Evolutionary conservation across 805 yeast genomes (phyloP), one percentile per base, ranked within the genome.

Genomic region (Saccharomycopsis schoenii): DNA sequence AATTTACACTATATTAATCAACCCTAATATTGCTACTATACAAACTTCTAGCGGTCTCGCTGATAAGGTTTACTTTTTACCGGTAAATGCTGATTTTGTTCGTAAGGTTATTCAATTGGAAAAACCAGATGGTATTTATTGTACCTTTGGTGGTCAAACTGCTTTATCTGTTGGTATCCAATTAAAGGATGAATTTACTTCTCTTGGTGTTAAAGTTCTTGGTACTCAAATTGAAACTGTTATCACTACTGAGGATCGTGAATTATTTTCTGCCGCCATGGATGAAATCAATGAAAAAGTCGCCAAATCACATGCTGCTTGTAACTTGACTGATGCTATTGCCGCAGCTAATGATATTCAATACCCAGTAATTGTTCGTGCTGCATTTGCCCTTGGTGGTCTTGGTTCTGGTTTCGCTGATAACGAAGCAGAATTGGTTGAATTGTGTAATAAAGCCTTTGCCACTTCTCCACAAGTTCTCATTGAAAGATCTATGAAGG

Each of bases 101-200:
- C 84, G 98, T 69, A 92, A 94, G 72, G 97, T 94, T 67, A 94
- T 94, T 71, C 80, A 88, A 72, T 88, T 89, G 74, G 99, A 94
- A 78, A 86, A 89, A 68, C 99, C 99, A 36, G 99, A 94, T 73
- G 96, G 97, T 66, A 93, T 94, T 68, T 92, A 90, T 77, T 88
- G 89, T 71, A 94, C 99, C 19, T 94, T 94, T 71, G 99, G 99
- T 79, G 99, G 99, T 70, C 99, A 94, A 79, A 94, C 99, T 55
- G 99, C 97, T 47, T 81, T 94, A 69, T 85, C 88, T 69, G 99
- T 94, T 62, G 99, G 99, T 82, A 92, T 94, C 66, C 84, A 86
- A 68, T 82, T 94, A 77, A 93, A 93, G 78, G 98, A 93, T 72
- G 98, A 93, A 76, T 92, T 94, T 69, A 97, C 86, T 72, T 74